These are phyloP conservation scores for Colletotrichum graminicola DNA, from an alignment of 2,329 filamentous ascomycete species.

Conservation along the genomic window DNA sequence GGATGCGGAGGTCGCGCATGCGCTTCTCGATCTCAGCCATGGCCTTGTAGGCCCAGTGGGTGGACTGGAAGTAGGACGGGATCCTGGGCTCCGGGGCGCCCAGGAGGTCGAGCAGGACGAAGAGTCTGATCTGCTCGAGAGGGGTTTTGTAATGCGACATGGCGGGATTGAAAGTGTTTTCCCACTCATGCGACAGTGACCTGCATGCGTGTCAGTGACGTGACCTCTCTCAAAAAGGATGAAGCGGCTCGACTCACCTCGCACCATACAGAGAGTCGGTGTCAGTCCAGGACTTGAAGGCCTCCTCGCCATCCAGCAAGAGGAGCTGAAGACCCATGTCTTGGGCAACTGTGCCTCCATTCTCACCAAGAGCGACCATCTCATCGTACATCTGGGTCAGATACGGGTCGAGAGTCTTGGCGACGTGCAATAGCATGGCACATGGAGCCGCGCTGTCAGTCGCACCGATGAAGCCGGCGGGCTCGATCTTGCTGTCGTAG, in stretches of 20 bases:
- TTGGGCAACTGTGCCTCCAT: conserved; percentile 66
- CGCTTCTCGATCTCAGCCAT: conserved; percentile 75
- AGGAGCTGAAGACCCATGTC: conserved; percentile 84
- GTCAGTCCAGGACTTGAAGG: conserved; percentile 78
- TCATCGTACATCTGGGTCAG: conserved; percentile 80
- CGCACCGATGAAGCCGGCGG: conserved; percentile 83
- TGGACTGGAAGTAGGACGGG: conserved; percentile 80
- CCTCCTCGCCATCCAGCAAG: conserved; percentile 86
- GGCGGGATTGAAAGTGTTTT: conserved; percentile 72
- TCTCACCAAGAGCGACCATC: conserved; percentile 70
- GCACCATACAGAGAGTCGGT: conserved; percentile 83
- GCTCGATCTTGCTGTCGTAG: conserved; percentile 82
- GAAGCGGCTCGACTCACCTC: conserved; percentile 58
- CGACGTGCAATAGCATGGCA: conserved; percentile 85
- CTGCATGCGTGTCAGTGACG: conserved; percentile 47
- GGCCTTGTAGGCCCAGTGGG: conserved; percentile 83
- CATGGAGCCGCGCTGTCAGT: conserved; percentile 88
- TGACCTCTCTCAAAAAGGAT: background rate
- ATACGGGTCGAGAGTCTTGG: conserved; percentile 77
- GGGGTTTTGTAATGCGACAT: conserved; percentile 77
- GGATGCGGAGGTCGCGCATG: conserved; percentile 68
- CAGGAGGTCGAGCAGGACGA: conserved; percentile 81
- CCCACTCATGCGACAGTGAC: conserved; percentile 80
- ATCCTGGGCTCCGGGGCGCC: conserved; percentile 71
- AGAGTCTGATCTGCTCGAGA: conserved; percentile 79